phyloP scores from a whole-genome alignment of 805 yeast species.

The baker's yeast (Saccharomyces cerevisiae) region DNA sequence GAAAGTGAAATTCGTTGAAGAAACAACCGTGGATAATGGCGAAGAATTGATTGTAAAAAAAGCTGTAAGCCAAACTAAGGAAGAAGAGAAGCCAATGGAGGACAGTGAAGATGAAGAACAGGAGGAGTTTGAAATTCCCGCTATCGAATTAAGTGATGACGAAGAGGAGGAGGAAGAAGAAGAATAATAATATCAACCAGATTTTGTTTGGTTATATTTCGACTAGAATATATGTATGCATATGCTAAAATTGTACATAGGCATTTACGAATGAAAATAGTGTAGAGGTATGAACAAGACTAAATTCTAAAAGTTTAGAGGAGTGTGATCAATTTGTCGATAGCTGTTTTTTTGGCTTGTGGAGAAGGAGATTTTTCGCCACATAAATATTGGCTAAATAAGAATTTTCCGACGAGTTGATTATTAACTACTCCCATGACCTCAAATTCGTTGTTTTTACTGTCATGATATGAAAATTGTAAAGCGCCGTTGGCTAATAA shows the following conservation, averaged over 20 bases:
- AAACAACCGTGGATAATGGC: slow-evolving; percentile 1
- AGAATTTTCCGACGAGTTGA: slow-evolving; percentile 55
- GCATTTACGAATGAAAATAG: not conserved
- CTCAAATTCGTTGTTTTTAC: slow-evolving; percentile 30
- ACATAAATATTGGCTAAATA: slow-evolving; percentile 68
- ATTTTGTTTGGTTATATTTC: not conserved
- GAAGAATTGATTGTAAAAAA: slow-evolving; percentile 2
- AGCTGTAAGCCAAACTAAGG: slow-evolving; percentile 1
- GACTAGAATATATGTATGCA: not conserved
- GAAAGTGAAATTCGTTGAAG: slow-evolving; percentile 6
- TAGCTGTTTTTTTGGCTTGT: slow-evolving; percentile 21
- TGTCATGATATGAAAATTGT: slow-evolving; percentile 36
- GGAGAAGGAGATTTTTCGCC: slow-evolving; percentile 37
- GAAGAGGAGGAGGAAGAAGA: slow-evolving; percentile 8
- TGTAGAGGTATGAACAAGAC: not conserved
- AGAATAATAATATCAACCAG: not conserved
- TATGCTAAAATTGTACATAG: not conserved
- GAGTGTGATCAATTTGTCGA: slow-evolving; percentile 9
- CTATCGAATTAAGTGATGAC: slow-evolving; percentile 13
- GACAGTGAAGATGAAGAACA: slow-evolving; percentile 20
- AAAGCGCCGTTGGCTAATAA: slow-evolving; percentile 42
- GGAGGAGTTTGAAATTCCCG: slow-evolving; percentile 30
- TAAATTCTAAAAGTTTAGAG: slow-evolving; percentile 9
- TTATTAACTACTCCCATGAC: slow-evolving; percentile 53
- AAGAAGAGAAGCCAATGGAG: slow-evolving; percentile 3